Base-by-base conservation (phyloP, 805 yeast species). In the Saccharomycopsis oosterbeekiorum region DNA sequence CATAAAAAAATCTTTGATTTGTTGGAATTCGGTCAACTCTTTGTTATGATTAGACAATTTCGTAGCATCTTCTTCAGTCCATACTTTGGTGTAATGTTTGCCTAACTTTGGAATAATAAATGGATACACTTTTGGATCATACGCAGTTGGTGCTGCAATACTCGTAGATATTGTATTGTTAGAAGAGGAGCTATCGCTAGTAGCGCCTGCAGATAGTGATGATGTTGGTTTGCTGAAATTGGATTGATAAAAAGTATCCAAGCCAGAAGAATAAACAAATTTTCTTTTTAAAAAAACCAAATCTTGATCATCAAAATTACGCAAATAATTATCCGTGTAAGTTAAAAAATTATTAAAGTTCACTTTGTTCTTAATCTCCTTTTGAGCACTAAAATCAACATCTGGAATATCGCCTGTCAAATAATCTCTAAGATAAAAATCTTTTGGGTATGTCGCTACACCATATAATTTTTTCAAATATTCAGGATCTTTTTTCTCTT, bases 321-420 rank as follows among this genome's bases (percentile, higher is more conserved):
- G 79, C 74, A 86, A 92, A 70, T 82, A 93, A 37, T 92, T 88
- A 70, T 94, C 99, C 42, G 91, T 80, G 66, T 86, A 89, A 1
- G 92, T 75, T 66, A 89, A 87, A 70, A 89, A 94, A 0, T 99
- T 92, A 12, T 88, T 79, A 70, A 88, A 91, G 69, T 91, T 97
- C 17, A 93, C 94, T 74, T 94, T 99, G 71, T 90, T 93, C 1
- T 90, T 74, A 19, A 92, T 92, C 68, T 92, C 93, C 14, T 85
- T 83, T 64, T 84, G 83, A 4, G 97, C 85, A 61, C 21, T 58
- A 67, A 89, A 90, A 72, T 94, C 98, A 60, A 79, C 80, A 70
- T 88, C 84, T 11, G 99, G 99, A 29, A 91, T 85, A 41, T 78
- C 83, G 2, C 99, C 99, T 0, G 99, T 97, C 37, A 94, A 76